Conservation (phyloP, 805 yeast species). For the Ogataea philodendri region DNA sequence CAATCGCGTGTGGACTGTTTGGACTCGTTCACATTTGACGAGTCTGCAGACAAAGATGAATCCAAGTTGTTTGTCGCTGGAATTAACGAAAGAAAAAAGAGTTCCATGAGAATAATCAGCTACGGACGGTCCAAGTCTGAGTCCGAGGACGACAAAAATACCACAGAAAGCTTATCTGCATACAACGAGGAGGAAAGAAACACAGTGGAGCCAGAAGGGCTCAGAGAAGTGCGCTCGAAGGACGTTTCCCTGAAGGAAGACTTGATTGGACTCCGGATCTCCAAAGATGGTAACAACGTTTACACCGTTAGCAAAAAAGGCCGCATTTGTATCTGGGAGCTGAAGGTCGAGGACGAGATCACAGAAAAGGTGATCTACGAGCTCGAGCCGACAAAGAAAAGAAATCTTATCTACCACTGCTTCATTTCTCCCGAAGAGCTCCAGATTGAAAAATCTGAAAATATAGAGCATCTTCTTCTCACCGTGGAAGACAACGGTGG, state of each 20-base stretch:
- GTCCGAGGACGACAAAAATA: slow-evolving; percentile 31
- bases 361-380: slow-evolving; percentile 10
- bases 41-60: slow-evolving; percentile 19
- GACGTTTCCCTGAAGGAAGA: slow-evolving; percentile 28
- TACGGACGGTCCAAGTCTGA: slow-evolving; percentile 24
- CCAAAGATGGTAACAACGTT: slow-evolving; percentile 28
- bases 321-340: slow-evolving; percentile 25
- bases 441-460: slow-evolving; percentile 23
- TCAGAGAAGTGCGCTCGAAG: slow-evolving; percentile 34
- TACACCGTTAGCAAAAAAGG: slow-evolving; percentile 36
- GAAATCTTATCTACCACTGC: slow-evolving; percentile 22
- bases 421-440: slow-evolving; percentile 29
- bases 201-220: slow-evolving; percentile 32
- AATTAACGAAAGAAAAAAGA: slow-evolving; percentile 36
- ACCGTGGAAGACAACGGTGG: slow-evolving; percentile 22
- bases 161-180: slow-evolving; percentile 26
- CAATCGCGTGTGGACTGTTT: slow-evolving; percentile 42
- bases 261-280: slow-evolving; percentile 29
- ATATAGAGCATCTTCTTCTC: slow-evolving; percentile 23
- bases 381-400: slow-evolving; percentile 13
- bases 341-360: slow-evolving; percentile 18
- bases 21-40: slow-evolving; percentile 33
- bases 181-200: slow-evolving; percentile 32
- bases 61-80: slow-evolving; percentile 34
- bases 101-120: slow-evolving; percentile 26